Evolutionary conservation across 140 eudicot genomes (phyloP).

Genomic region (Oenanthe javanica): DNA sequence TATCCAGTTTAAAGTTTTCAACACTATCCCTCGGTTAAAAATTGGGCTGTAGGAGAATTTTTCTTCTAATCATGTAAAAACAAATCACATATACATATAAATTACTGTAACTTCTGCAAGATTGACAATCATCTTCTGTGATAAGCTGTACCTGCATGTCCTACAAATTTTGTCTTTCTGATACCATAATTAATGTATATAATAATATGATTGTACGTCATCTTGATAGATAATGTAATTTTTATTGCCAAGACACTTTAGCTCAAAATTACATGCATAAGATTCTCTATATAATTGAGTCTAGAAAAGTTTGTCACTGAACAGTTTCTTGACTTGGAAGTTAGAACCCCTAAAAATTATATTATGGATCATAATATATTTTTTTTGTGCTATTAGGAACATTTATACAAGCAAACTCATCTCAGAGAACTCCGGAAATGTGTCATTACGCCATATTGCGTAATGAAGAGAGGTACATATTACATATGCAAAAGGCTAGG

Average conservation of each 20-base stretch:
- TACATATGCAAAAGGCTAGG: neutral
- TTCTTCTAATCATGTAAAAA: neutral
- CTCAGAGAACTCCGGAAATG: neutral
- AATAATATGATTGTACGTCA: neutral
- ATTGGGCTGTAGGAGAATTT: neutral
- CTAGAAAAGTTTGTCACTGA: neutral
- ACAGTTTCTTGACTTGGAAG: neutral
- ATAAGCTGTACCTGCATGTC: constrained; percentile 6
- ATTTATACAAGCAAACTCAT: neutral
- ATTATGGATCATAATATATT: neutral
- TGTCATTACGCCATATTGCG: neutral
- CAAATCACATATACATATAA: neutral
- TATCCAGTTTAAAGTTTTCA: neutral
- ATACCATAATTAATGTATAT: neutral
- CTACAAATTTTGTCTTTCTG: constrained; percentile 1
- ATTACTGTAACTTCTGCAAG: neutral
- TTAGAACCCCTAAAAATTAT: neutral
- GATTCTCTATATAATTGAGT: neutral
- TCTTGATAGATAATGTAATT: neutral
- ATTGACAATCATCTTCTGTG: neutral
- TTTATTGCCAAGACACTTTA: neutral
- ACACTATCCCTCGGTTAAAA: neutral
- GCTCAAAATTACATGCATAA: neutral
- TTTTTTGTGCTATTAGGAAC: neutral
- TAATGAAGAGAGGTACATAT: no score